Evolutionary conservation across 495 filamentous ascomycete species (phyloP), one percentile per base, ranked within the genome.

Genomic region (Penicillium chermesinum): DNA sequence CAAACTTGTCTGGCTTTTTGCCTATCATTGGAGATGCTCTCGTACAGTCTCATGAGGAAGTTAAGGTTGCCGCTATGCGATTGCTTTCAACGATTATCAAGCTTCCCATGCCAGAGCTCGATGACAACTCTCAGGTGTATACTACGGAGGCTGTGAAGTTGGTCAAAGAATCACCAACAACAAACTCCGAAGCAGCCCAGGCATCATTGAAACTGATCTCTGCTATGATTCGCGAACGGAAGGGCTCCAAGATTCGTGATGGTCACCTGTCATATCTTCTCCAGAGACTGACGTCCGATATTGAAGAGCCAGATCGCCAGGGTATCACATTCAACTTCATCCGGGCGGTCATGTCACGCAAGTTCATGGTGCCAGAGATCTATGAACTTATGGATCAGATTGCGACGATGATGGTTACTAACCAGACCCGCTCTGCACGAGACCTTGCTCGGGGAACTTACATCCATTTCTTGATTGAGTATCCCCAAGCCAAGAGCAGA

Each of bases 241-340:
- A 79, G 36, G 79, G 80, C 55, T 79, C 87, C 1, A 71, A 75
- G 18, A 70, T 98, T 44, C 88, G 87, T 60, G 89, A 96, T 54
- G 81, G 77, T 1, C 83, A 90, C 22, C 71, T 97, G 41, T 86
- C 89, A 32, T 87, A 90, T 69, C 70, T 98, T 1, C 83, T 98
- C 16, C 81, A 83, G 46, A 84, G 87, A 22, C 67, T 97, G 30
- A 86, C 87, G 48, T 79, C 89, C n/a, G 91, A 97, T 59, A 73
- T 98, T 21, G 91, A 94, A 36, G 88, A 96, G 57, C 91, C 91
- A 14, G 85, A 94, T 44, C 85, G 88, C 37, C 87, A 95, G 50
- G 89, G 93, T 45, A 76, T 91, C 30, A 88, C 88, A 0, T 98
- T 96, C 75, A 95, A 88, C 61, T 96, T 98, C 62, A 73, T 98